These are phyloP conservation scores for Primulina tabacum DNA, from an alignment of 257 asterid species.

Conservation along the genomic window DNA sequence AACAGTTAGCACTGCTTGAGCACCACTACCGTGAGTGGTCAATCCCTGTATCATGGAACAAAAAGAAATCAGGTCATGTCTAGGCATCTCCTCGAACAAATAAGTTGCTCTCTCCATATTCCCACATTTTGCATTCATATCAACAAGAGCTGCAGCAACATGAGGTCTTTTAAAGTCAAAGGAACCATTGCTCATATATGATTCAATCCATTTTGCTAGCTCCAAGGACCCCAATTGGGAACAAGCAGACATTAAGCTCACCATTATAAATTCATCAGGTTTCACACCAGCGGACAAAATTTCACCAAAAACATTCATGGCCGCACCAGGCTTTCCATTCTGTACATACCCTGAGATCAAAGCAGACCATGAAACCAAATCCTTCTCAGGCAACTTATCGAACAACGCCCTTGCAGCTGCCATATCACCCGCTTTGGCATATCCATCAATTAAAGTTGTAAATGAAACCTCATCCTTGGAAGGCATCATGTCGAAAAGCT, in stretches of 20 bases:
- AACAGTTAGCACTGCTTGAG: slow-evolving; percentile 52
- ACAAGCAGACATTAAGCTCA: slow-evolving; percentile 76
- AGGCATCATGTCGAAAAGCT: slow-evolving; percentile 55
- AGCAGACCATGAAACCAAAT: slow-evolving; percentile 68
- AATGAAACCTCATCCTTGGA: slow-evolving; percentile 45
- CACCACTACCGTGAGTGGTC: slow-evolving; percentile 50
- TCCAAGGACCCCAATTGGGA: slow-evolving; percentile 65
- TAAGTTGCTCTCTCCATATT: slow-evolving; percentile 58
- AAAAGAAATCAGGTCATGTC: slow-evolving; percentile 50
- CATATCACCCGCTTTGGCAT: slow-evolving; percentile 70
- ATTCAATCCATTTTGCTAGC: slow-evolving; percentile 62
- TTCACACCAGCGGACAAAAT: slow-evolving; percentile 40
- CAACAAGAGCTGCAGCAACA: slow-evolving; percentile 63
- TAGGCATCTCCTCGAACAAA: slow-evolving; percentile 54
- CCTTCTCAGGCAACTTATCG: slow-evolving; percentile 43
- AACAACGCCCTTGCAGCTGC: slow-evolving; percentile 62
- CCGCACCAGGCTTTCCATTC: slow-evolving; percentile 61
- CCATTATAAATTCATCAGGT: slow-evolving; percentile 66
- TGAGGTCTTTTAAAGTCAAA: slow-evolving; percentile 44
- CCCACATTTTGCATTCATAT: slow-evolving; percentile 80
- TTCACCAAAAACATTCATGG: slow-evolving; percentile 46
- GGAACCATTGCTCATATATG: slow-evolving; percentile 35
- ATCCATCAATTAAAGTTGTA: slow-evolving; percentile 63
- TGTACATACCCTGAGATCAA: slow-evolving; percentile 68
- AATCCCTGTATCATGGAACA: slow-evolving; percentile 80